Evolutionary conservation across 345 rosid species (phyloP).

Genomic region (Boechera retrofracta): DNA sequence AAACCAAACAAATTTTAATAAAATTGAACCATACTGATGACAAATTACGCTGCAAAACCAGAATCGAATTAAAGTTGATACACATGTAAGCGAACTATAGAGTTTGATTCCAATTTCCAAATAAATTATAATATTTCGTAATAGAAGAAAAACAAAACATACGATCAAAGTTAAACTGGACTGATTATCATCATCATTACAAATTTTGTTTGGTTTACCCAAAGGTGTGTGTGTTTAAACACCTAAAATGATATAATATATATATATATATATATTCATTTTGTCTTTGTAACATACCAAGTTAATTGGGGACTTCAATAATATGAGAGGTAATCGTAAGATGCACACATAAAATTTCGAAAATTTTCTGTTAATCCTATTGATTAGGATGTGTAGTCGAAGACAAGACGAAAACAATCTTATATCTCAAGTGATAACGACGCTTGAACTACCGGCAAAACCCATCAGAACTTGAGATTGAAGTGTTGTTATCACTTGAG

Average conservation of each 20-base stretch:
- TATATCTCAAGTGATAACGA: constrained; percentile 61
- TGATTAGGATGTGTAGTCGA: constrained; percentile 33
- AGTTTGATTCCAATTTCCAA: too few relatives aligned
- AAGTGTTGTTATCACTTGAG: background rate
- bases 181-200: background rate
- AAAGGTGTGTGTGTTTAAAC: background rate
- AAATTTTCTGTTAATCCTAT: background rate
- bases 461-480: constrained; percentile 2
- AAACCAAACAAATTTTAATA: background rate
- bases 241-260: too few relatives aligned
- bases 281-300: too few relatives aligned
- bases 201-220: background rate
- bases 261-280: too few relatives aligned
- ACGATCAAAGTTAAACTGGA: too few relatives aligned
- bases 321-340: background rate
- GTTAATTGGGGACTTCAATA: background rate
- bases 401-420: constrained; percentile 40
- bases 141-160: too few relatives aligned
- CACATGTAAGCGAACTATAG: background rate
- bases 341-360: background rate
- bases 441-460: constrained; percentile 27
- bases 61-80: too few relatives aligned
- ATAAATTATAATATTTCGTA: too few relatives aligned
- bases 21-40: background rate
- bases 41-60: too few relatives aligned